Evolutionary conservation across 202 grass and related monocot genomes (phyloP).

Genomic region (Musa balbisiana): DNA sequence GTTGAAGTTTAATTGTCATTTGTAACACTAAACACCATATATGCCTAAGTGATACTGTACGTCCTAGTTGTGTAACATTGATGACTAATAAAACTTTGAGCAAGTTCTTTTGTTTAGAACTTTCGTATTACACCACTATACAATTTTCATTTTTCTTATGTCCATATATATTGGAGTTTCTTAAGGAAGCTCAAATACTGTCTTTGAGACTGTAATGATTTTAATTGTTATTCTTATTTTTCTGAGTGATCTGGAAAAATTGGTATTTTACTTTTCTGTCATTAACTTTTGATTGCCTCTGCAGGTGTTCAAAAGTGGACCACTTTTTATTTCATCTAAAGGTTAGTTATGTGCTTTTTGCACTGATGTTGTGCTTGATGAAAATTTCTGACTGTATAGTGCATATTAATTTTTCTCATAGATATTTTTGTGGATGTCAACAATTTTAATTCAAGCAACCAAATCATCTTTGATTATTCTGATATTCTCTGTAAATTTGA

Average conservation of each 20-base stretch:
- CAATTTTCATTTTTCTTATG: not conserved
- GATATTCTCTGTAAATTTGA: not conserved
- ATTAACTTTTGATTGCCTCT: not conserved
- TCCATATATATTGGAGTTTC: no score
- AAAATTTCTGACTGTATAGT: not conserved
- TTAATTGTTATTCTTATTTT: not conserved
- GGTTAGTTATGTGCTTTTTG: conserved; percentile 34
- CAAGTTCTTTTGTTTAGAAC: not conserved
- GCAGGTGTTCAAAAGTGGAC: conserved; percentile 98
- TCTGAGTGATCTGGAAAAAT: not conserved
- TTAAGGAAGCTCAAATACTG: not conserved
- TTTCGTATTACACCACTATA: not conserved
- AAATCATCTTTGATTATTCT: not conserved
- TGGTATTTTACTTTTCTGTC: not conserved
- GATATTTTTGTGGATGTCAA: not conserved
- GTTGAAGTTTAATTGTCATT: not conserved
- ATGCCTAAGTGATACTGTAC: no score
- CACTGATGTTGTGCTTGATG: not conserved
- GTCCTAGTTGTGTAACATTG: not conserved
- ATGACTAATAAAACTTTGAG: not conserved
- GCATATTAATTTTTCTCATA: not conserved
- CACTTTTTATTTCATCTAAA: conserved; percentile 99
- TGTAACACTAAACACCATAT: no score
- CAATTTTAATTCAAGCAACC: not conserved
- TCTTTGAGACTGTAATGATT: not conserved